Conservation (phyloP, 75 land plant genomes). For the Pinus tabuliformis region DNA sequence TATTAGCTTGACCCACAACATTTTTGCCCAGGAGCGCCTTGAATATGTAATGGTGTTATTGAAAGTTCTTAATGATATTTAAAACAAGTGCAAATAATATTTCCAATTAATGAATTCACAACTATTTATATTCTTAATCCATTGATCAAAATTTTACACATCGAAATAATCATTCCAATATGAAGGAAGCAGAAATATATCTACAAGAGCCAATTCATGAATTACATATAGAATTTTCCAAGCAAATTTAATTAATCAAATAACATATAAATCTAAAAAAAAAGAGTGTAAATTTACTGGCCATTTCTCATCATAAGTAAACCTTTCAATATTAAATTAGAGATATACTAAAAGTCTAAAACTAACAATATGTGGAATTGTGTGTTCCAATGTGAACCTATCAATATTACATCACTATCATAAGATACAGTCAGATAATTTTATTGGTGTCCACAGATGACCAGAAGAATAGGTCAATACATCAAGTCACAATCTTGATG, state of each 20-base stretch:
- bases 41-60: neutral
- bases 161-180: neutral
- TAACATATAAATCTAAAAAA: neutral
- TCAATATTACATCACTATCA: no score
- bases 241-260: neutral
- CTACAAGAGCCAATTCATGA: neutral
- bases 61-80: neutral
- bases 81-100: neutral
- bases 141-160: neutral
- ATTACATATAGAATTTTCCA: neutral
- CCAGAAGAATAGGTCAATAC: no score
- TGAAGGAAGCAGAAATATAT: neutral
- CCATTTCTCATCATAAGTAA: neutral
- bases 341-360: no score
- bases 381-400: no score
- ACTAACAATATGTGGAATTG: no score
- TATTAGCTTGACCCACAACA: neutral
- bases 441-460: no score
- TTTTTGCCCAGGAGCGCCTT: neutral
- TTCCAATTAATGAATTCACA: neutral
- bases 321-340: no score
- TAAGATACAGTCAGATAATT: no score
- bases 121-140: neutral
- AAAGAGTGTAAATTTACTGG: neutral
- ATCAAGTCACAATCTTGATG: no score